phyloP scores from a whole-genome alignment of 805 yeast genomes.

The Saturnispora zaruensis region DNA sequence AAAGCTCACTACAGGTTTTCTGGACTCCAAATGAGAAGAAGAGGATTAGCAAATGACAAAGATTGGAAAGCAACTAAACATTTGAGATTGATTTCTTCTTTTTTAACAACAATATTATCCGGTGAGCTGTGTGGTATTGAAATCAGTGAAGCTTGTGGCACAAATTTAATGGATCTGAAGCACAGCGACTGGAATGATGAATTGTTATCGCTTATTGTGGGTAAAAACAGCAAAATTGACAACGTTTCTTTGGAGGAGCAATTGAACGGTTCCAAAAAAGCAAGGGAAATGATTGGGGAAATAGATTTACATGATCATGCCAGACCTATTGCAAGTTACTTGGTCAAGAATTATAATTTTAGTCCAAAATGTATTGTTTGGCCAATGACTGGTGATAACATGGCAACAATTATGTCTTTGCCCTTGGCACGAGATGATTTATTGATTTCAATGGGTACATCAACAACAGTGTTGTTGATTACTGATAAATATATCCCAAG shows the following conservation, averaged over 20 bases:
- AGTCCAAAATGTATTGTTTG: constrained; percentile 46
- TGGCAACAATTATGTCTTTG: constrained; percentile 78
- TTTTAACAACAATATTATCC: constrained; percentile 60
- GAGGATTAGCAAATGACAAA: constrained; percentile 44
- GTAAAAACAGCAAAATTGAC: constrained; percentile 39
- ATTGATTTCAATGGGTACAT: constrained; percentile 77
- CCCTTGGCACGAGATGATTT: constrained; percentile 73
- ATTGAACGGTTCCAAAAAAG: constrained; percentile 30
- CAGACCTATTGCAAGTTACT: constrained; percentile 53
- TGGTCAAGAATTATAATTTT: constrained; percentile 58
- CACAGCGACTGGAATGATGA: constrained; percentile 46
- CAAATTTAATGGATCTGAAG: constrained; percentile 76
- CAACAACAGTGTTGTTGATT: constrained; percentile 79
- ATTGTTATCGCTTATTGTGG: constrained; percentile 47
- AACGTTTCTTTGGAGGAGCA: constrained; percentile 22
- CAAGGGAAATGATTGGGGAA: constrained; percentile 45
- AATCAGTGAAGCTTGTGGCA: constrained; percentile 86
- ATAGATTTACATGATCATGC: constrained; percentile 40
- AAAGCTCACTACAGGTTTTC: constrained; percentile 85
- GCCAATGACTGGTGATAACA: constrained; percentile 85
- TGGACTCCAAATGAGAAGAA: constrained; percentile 81
- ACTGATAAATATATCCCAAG: constrained; percentile 74
- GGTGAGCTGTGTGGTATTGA: constrained; percentile 62
- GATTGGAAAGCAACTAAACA: constrained; percentile 48
- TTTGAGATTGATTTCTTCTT: constrained; percentile 71